Evolutionary conservation across 169 alveolate genomes (phyloP), one percentile per base, ranked within the genome.

Genomic region (Babesia ovata): DNA sequence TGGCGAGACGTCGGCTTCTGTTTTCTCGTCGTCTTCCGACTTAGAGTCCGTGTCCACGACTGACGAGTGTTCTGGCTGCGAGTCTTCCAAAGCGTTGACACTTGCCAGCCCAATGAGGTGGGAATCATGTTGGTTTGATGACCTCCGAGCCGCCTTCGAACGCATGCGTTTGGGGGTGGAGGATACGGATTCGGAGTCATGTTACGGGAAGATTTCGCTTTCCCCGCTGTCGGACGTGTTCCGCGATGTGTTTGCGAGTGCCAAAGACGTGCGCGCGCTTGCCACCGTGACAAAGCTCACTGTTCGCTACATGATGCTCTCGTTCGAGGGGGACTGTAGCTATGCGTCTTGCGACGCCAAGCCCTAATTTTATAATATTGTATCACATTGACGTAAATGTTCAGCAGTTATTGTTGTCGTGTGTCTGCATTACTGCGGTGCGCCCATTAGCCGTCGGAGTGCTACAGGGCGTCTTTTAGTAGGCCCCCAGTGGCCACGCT

Each of bases 251-350:
- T 54, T 67, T 42, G 26, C 63, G 13, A 26, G 22, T 21, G 29
- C 53, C n/a, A 26, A n/a, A 21, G 48, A 67, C 56, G 44, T 29
- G 14, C 53, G 66, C 60, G 65, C 46, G 4, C 54, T 67, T 12
- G 76, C 62, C 36, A 22, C 60, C 7, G 75, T 63, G 42, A 81
- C 88, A 39, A 81, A 81, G 61, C 21, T 71, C 39, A 81, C 84
- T 16, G 70, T 62, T 28, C 48, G 75, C 29, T 81, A 81, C 63
- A 46, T 60, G 45, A 57, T 81, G 75, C 79, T 81, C 36, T 56
- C 88, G 2, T 46, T 81, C 8, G 84, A 81, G 63, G 88, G 72
- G 52, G 85, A 81, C 62, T 53, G 50, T 24, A n/a, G 28, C 53
- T 75, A 52, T 45, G 39, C 46, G 53, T 21, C 60, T 42, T 13